phyloP scores from a whole-genome alignment of 2,329 filamentous ascomycete species.

The Fusarium beomiforme region DNA sequence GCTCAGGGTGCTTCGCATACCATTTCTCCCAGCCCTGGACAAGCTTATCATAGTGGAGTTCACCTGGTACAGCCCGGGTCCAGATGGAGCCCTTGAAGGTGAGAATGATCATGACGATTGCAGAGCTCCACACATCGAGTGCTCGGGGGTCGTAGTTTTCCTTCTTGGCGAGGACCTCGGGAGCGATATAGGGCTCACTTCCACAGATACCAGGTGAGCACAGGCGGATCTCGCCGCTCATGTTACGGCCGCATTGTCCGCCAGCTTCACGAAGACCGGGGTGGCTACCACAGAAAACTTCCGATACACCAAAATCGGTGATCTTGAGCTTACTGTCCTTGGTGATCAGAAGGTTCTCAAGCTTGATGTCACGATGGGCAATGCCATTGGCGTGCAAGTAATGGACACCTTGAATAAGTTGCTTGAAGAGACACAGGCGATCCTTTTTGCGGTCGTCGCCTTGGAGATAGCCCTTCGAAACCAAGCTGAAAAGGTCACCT shows the following conservation, averaged over 20 bases:
- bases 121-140: slow-evolving; percentile 87
- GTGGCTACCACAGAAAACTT: slow-evolving; percentile 85
- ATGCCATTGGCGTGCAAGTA: slow-evolving; percentile 87
- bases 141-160: slow-evolving; percentile 76
- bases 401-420: slow-evolving; percentile 81
- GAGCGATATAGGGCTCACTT: slow-evolving; percentile 86
- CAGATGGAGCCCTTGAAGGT: slow-evolving; percentile 78
- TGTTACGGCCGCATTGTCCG: slow-evolving; percentile 77
- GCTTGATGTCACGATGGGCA: slow-evolving; percentile 90
- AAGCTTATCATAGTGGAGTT: slow-evolving; percentile 71
- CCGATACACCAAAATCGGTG: slow-evolving; percentile 89
- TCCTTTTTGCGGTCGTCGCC: slow-evolving; percentile 72
- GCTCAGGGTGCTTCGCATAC: slow-evolving; percentile 62
- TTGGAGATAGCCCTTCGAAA: slow-evolving; percentile 76
- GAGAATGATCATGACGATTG: slow-evolving; percentile 83
- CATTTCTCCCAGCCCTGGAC: slow-evolving; percentile 75
- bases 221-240: slow-evolving; percentile 73
- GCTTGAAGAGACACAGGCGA: slow-evolving; percentile 87
- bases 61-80: slow-evolving; percentile 70
- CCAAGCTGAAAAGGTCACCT: slow-evolving; percentile 81
- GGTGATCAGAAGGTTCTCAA: slow-evolving; percentile 85
- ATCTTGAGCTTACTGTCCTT: slow-evolving; percentile 87
- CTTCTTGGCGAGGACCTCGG: slow-evolving; percentile 80
- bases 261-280: slow-evolving; percentile 79
- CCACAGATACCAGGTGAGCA: slow-evolving; percentile 86